Percentiles rank a stretch among this genome's conserved stretches.
Conservation (phyloP, 352 stramenopile species). For the Globisporangium heterothallicum region DNA sequence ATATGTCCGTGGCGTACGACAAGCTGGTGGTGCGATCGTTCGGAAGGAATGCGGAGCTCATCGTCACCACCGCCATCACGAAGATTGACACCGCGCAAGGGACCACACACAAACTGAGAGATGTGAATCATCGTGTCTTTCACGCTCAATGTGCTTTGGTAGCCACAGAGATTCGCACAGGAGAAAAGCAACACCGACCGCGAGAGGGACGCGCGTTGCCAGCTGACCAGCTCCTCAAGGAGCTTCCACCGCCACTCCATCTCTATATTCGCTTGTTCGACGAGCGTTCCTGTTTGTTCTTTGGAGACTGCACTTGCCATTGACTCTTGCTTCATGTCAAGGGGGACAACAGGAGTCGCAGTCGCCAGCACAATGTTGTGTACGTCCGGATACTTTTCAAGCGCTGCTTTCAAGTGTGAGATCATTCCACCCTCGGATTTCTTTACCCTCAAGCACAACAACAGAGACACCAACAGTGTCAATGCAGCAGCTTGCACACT, state of each 20-base stretch:
- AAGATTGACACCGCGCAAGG: slow-evolving; percentile 10
- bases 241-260: slow-evolving; percentile 13
- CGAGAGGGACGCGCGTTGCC: slow-evolving; percentile 21
- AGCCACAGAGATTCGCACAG: slow-evolving; percentile 13
- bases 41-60: not conserved
- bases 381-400: not conserved
- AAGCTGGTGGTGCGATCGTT: slow-evolving; percentile 2
- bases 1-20: slow-evolving; percentile 2
- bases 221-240: slow-evolving; percentile 22
- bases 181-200: slow-evolving; percentile 21
- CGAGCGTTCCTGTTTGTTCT: not conserved
- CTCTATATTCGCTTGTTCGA: not conserved
- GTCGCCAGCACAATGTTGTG: slow-evolving; percentile 2
- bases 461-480: not conserved
- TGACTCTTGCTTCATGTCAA: not conserved
- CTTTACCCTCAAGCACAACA: too few relatives aligned
- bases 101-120: slow-evolving; percentile 35
- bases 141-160: slow-evolving; percentile 19
- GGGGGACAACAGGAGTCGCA: not conserved
- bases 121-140: slow-evolving; percentile 34
- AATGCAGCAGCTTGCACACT: not conserved
- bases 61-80: not conserved
- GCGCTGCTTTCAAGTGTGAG: not conserved
- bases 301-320: not conserved
- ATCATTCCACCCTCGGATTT: slow-evolving; percentile 1